These are phyloP conservation scores for Phialophora expanda DNA, from an alignment of 2,329 filamentous ascomycete species.

Conservation along the genomic window DNA sequence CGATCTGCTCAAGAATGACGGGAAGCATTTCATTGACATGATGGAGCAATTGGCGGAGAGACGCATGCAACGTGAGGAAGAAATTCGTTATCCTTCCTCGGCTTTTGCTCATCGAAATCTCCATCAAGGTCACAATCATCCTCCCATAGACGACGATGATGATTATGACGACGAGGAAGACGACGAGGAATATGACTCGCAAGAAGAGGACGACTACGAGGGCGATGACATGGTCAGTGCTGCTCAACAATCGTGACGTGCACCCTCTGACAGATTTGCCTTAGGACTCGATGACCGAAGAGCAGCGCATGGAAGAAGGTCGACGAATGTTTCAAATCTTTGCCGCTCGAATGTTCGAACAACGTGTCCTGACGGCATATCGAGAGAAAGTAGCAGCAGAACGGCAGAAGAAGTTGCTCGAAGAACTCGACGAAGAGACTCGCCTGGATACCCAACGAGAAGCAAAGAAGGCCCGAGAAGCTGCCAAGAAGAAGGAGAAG, in stretches of 20 bases:
- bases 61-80: constrained; percentile 94
- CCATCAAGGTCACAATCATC: constrained; percentile 76
- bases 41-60: constrained; percentile 99
- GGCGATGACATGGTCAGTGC: constrained; percentile 66
- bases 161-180: constrained; percentile 80
- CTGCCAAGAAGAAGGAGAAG: constrained; percentile 94
- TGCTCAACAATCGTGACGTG: constrained; percentile 40
- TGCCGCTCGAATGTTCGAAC: constrained; percentile 98
- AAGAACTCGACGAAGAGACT: constrained; percentile 87
- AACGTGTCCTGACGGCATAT: constrained; percentile 94
- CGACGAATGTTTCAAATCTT: constrained; percentile 99
- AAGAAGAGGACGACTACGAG: constrained; percentile 69
- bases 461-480: constrained; percentile 91
- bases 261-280: constrained; percentile 46
- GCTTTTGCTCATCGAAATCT: constrained; percentile 62
- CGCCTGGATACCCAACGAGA: constrained; percentile 77
- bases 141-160: constrained; percentile 74
- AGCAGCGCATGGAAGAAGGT: constrained; percentile 98
- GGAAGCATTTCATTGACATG: constrained; percentile 99
- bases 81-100: constrained; percentile 72
- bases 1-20: constrained; percentile 97
- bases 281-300: constrained; percentile 95
- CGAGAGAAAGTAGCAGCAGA: constrained; percentile 95
- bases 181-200: constrained; percentile 65
- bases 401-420: constrained; percentile 84